Evolutionary conservation across 768 basidiomycete genomes (phyloP), one percentile per base, ranked within the genome.

Genomic region (Peribolospora kevripleyi): DNA sequence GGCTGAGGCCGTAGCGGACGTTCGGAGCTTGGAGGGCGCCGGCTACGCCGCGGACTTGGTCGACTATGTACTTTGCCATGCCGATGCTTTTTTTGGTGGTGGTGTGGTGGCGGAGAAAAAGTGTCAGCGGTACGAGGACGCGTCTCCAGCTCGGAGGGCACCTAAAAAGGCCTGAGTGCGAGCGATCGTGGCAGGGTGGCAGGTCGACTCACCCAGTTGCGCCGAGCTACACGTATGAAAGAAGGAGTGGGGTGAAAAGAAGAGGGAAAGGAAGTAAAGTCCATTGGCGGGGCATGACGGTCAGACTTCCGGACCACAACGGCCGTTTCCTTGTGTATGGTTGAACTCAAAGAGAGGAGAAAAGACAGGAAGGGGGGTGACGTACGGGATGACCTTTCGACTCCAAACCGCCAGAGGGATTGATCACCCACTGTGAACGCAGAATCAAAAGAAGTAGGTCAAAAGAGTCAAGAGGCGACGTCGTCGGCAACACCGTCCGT

Each of bases 371-470:
- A n/a, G 37, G 41, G 37, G 9, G 48, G 5, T 3, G 9, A 58
- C 53, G 55, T 13, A 61, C 49, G 2, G 84, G 84, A 63, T 86
- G 82, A 3, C 84, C 84, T 63, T 85, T 87, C n/a, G 82, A 81
- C 63, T 87, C 82, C 11, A 87, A 72, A 0, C 84, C 84, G 37
- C 84, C 84, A 52, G 79, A 82, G 0, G 84, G 82, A 60, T 87
- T 86, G 42, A 87, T 69, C 13, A 87, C 81, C 51, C 75, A 87
- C 66, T 83, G 39, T 43, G 47, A 13, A 42, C 11, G 9, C 25
- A 9, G 56, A 83, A 84, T 80, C 82, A 53, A 11, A 41, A 3
- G 5, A 52, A 46, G 25, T 25, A 25, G 25, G 25, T 25, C 25
- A 25, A 1, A 25, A 25, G 25, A 25, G 25, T 25, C 25, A 25